phyloP scores from a whole-genome alignment of 1,139 yeast species.

The Geotrichum phurueaensis region DNA sequence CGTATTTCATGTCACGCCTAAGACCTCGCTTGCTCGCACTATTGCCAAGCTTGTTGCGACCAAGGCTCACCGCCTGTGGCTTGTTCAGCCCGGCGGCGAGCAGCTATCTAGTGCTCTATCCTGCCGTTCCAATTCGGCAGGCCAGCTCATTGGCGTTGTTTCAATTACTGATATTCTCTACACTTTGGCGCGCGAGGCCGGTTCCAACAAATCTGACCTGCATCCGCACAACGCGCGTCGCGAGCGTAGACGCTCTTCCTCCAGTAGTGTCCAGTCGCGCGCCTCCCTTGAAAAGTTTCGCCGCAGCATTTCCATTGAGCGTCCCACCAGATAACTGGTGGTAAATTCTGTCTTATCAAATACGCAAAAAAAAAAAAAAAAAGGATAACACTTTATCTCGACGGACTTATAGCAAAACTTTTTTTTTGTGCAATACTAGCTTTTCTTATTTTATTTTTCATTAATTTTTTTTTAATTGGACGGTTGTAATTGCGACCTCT shows the following conservation, averaged over 20 bases:
- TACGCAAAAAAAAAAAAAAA: neutral
- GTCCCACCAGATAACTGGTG: conserved; percentile 9
- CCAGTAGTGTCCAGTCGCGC: conserved; percentile 31
- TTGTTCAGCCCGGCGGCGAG: conserved; percentile 50
- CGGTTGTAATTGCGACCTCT: too few relatives aligned
- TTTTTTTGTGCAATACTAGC: too few relatives aligned
- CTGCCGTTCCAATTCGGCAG: conserved; percentile 47
- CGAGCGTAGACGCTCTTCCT: conserved; percentile 63
- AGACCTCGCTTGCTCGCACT: conserved; percentile 77
- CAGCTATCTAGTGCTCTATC: conserved; percentile 11
- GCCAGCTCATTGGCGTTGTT: conserved; percentile 84
- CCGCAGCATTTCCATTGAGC: conserved; percentile 18
- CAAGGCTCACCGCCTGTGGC: conserved; percentile 88
- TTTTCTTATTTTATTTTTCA: too few relatives aligned
- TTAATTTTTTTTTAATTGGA: too few relatives aligned
- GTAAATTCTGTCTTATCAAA: neutral
- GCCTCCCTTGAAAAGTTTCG: conserved; percentile 21
- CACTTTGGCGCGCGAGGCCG: conserved; percentile 65
- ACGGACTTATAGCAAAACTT: neutral
- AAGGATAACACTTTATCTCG: neutral
- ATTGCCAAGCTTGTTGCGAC: conserved; percentile 95
- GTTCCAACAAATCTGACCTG: conserved; percentile 48
- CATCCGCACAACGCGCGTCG: conserved; percentile 84
- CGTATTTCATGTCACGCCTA: conserved; percentile 81
- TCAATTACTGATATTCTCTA: conserved; percentile 86